Conservation (phyloP, 2,329 filamentous ascomycete genomes). For the Neofusicoccum ribis region DNA sequence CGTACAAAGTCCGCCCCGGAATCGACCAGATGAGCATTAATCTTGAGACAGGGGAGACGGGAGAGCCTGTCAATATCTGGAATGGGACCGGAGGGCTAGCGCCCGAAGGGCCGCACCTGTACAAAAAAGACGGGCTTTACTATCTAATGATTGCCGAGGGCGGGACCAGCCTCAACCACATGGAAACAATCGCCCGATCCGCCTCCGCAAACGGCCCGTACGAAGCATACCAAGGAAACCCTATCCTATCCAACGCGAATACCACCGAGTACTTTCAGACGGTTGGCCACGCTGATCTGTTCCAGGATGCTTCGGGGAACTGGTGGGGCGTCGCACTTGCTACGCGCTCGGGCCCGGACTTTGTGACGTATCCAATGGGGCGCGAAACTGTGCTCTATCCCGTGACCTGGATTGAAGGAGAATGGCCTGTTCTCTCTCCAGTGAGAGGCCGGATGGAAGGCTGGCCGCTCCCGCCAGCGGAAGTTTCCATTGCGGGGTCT, state of each 20-base stretch:
- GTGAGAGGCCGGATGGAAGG: constrained; percentile 50
- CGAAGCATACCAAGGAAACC: constrained; percentile 41
- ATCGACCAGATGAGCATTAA: constrained; percentile 34
- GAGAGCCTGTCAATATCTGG: constrained; percentile 32
- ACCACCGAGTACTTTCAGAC: constrained; percentile 41
- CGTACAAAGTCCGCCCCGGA: constrained; percentile 30
- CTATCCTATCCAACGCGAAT: constrained; percentile 44
- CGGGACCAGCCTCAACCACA: constrained; percentile 44
- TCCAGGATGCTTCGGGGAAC: constrained; percentile 35
- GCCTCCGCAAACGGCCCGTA: constrained; percentile 44
- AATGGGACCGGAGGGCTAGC: constrained; percentile 37
- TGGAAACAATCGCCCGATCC: constrained; percentile 41
- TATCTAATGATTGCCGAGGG: constrained; percentile 40
- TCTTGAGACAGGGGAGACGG: constrained; percentile 33
- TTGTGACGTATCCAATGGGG: constrained; percentile 36
- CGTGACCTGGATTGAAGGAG: constrained; percentile 29
- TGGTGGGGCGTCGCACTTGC: constrained; percentile 38
- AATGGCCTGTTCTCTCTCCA: constrained; percentile 49
- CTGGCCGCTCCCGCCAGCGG: constrained; percentile 39
- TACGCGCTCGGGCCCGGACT: constrained; percentile 35
- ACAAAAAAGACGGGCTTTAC: constrained; percentile 38
- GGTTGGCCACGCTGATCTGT: constrained; percentile 40
- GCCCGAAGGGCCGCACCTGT: constrained; percentile 42
- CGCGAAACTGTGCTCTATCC: constrained; percentile 34
- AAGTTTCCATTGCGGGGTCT: constrained; percentile 38